A percentile compares a stretch with the other conserved stretches of the same genome.
phyloP scores from a whole-genome alignment of 169 alveolate species.

The Cryptosporidium tyzzeri region DNA sequence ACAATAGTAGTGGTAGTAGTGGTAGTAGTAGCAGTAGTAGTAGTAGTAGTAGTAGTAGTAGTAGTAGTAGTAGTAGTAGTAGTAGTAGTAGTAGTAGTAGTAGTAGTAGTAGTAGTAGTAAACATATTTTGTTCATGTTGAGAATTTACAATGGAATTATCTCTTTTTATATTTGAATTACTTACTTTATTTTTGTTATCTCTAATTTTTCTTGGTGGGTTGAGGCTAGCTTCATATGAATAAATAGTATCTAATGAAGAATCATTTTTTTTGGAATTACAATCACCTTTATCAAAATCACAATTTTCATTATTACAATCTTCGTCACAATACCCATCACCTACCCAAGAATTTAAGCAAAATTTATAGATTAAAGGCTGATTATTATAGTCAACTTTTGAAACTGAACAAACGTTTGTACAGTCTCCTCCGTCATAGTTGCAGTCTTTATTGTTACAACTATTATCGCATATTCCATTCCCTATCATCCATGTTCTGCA shows the following conservation, averaged over 20 bases:
- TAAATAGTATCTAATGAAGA: background rate
- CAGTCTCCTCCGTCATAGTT: constrained; percentile 81
- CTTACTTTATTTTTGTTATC: background rate
- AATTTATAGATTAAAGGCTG: constrained; percentile 80
- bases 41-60: background rate
- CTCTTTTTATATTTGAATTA: background rate
- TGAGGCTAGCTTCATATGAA: constrained; percentile 37
- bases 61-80: background rate
- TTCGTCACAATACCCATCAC: constrained; percentile 83
- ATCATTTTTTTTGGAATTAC: constrained; percentile 3
- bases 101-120: background rate
- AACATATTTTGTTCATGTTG: background rate
- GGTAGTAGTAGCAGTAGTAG: background rate
- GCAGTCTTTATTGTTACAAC: constrained; percentile 79
- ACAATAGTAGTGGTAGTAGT: too few species aligned
- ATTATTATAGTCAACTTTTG: constrained; percentile 78
- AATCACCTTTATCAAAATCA: constrained; percentile 75
- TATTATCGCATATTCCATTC: constrained; percentile 79
- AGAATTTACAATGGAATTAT: background rate
- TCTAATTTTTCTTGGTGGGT: constrained; percentile 22
- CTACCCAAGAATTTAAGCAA: constrained; percentile 81
- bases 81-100: background rate
- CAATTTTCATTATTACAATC: constrained; percentile 78
- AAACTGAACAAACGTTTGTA: constrained; percentile 78
- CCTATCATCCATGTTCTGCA: constrained; percentile 84